Percentiles rank a stretch among this genome's conserved stretches.
phyloP scores from a whole-genome alignment of 2,329 filamentous ascomycete species.

The Cercospora sojina region DNA sequence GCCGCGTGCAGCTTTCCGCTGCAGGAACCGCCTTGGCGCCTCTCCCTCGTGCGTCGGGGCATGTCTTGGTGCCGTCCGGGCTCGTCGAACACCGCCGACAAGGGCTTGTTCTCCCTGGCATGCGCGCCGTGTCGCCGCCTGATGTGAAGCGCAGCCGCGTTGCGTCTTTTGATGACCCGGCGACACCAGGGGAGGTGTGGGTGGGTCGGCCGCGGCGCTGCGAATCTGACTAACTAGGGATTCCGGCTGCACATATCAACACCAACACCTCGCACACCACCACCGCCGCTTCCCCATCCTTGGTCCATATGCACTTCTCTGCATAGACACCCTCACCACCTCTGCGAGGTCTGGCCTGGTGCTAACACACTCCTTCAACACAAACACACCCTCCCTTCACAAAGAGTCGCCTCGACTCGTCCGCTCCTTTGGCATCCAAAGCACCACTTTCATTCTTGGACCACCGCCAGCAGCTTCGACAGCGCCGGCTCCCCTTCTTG shows the following conservation, averaged over 20 bases:
- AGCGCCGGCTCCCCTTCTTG: slow-evolving; percentile 15
- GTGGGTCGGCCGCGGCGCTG: slow-evolving; percentile 12
- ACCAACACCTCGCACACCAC: slow-evolving; percentile 19
- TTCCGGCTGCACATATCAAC: slow-evolving; percentile 15
- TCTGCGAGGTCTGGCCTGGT: slow-evolving; percentile 35
- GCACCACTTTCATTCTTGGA: slow-evolving; percentile 12
- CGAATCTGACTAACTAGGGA: background rate
- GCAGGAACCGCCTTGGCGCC: background rate
- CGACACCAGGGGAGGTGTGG: slow-evolving; percentile 21
- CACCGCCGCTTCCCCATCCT: slow-evolving; percentile 14
- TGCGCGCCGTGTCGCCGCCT: background rate
- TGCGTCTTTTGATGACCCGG: slow-evolving; percentile 8
- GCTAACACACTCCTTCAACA: slow-evolving; percentile 30
- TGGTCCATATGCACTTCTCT: slow-evolving; percentile 24
- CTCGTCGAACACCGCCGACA: background rate
- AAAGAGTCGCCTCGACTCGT: slow-evolving; percentile 24
- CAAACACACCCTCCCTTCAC: slow-evolving; percentile 22
- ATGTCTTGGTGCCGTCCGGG: background rate
- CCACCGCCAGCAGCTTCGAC: slow-evolving; percentile 19
- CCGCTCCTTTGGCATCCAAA: slow-evolving; percentile 25
- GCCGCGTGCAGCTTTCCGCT: slow-evolving; percentile 8
- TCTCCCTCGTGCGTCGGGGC: slow-evolving; percentile 1
- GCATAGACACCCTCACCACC: slow-evolving; percentile 23
- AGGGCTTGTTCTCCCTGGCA: slow-evolving; percentile 5
- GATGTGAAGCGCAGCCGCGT: background rate